These are phyloP conservation scores for Microcyclospora tardicrescens DNA, from an alignment of 2,329 filamentous ascomycete species.

Conservation along the genomic window DNA sequence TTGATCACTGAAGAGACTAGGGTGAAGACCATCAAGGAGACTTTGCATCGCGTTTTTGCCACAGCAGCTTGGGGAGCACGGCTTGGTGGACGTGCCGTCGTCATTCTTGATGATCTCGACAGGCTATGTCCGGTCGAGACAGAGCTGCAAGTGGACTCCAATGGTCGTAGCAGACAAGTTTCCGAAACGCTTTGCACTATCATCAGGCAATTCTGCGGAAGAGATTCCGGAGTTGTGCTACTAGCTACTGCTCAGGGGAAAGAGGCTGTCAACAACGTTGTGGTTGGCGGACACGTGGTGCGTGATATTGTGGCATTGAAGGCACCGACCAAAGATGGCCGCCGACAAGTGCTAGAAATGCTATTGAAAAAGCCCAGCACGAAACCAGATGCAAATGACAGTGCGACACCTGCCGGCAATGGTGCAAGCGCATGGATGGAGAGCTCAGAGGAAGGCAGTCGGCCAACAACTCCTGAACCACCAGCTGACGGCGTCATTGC, in stretches of 20 bases:
- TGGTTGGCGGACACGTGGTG: conserved; percentile 83
- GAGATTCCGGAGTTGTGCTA: conserved; percentile 69
- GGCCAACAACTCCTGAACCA: conserved; percentile 22
- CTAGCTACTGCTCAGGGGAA: conserved; percentile 88
- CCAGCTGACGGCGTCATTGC: conserved; percentile 53
- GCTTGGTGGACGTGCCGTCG: conserved; percentile 67
- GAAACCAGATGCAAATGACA: conserved; percentile 5
- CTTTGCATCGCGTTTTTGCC: conserved; percentile 70
- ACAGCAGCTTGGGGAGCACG: conserved; percentile 82
- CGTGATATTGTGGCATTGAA: conserved; percentile 82
- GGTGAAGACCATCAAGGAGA: conserved; percentile 83
- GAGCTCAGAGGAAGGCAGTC: conserved; percentile 41
- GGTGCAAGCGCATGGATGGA: conserved; percentile 53
- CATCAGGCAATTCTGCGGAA: conserved; percentile 69
- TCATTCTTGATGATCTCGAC: conserved; percentile 87
- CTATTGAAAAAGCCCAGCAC: conserved; percentile 41
- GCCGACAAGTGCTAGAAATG: conserved; percentile 70
- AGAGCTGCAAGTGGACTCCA: conserved; percentile 87
- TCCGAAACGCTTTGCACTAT: conserved; percentile 79
- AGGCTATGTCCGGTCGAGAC: conserved; percentile 87
- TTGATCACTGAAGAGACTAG: conserved; percentile 84
- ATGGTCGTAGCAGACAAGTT: conserved; percentile 80
- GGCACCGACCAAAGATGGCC: conserved; percentile 82
- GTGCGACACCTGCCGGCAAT: conserved; percentile 5
- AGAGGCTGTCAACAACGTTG: conserved; percentile 77